Percentiles rank a stretch among this genome's conserved stretches.
Evolutionary conservation across 768 basidiomycete species (phyloP).

Genomic region (Russula sp.): DNA sequence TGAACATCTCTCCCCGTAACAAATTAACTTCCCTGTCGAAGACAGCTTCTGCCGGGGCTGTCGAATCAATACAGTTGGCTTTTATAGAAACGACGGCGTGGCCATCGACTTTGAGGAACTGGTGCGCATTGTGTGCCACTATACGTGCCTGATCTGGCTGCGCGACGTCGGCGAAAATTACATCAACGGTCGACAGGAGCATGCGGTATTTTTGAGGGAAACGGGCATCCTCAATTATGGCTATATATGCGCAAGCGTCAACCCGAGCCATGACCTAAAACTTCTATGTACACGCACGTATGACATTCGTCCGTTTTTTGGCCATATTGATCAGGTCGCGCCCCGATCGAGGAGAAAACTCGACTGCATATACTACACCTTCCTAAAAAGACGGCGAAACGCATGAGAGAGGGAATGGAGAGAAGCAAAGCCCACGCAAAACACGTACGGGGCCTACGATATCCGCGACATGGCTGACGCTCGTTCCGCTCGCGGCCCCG

Average conservation of each 20-base stretch:
- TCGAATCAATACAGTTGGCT: slow-evolving; percentile 98
- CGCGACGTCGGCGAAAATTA: slow-evolving; percentile 96
- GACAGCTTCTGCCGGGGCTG: slow-evolving; percentile 81
- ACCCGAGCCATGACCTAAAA: background rate
- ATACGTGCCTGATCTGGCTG: slow-evolving; percentile 99
- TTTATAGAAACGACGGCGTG: slow-evolving; percentile 97
- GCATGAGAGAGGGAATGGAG: slow-evolving; percentile 15
- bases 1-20: slow-evolving; percentile 73
- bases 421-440: background rate
- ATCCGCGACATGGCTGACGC: slow-evolving; percentile 98
- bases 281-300: slow-evolving; percentile 61
- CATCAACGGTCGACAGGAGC: slow-evolving; percentile 92
- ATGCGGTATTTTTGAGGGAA: slow-evolving; percentile 96
- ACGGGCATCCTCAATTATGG: slow-evolving; percentile 97
- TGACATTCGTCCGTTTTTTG: slow-evolving; percentile 98
- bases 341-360: slow-evolving; percentile 94
- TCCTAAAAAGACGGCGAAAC: slow-evolving; percentile 45
- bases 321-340: slow-evolving; percentile 99
- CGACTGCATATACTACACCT: slow-evolving; percentile 96
- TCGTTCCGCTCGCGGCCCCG: slow-evolving; percentile 96
- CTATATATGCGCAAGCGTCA: slow-evolving; percentile 34
- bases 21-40: slow-evolving; percentile 84
- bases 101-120: slow-evolving; percentile 92
- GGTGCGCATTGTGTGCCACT: slow-evolving; percentile 85
- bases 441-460: slow-evolving; percentile 87